Evolutionary conservation across 805 yeast species (phyloP).

Genomic region (Yarrowia sp.): DNA sequence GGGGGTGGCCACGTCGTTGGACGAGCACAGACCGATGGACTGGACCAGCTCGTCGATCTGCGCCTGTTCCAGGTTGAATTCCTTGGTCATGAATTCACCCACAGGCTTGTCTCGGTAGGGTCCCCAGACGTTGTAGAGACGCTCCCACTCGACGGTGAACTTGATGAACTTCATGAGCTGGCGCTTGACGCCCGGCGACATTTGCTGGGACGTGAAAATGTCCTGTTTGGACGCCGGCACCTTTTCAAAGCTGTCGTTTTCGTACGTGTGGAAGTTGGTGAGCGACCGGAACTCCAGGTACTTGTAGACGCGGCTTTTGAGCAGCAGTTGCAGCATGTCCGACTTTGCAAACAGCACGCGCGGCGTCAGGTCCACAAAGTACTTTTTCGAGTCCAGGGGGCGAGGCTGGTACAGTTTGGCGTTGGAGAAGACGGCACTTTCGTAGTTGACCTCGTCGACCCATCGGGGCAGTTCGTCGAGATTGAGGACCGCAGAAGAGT

Average conservation of each 20-base stretch:
- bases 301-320: conserved; percentile 82
- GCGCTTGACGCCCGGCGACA: conserved; percentile 73
- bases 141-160: conserved; percentile 72
- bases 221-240: conserved; percentile 86
- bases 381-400: conserved; percentile 62
- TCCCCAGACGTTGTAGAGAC: conserved; percentile 53
- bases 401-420: conserved; percentile 80
- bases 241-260: conserved; percentile 84
- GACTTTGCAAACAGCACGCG: conserved; percentile 84
- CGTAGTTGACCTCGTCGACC: conserved; percentile 66
- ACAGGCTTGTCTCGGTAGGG: conserved; percentile 57
- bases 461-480: conserved; percentile 81
- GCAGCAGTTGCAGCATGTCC: conserved; percentile 73
- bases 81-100: conserved; percentile 53
- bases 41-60: conserved; percentile 81
- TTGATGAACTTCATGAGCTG: conserved; percentile 87
- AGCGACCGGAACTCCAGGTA: conserved; percentile 90
- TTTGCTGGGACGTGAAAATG: conserved; percentile 82
- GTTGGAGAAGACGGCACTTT: conserved; percentile 49
- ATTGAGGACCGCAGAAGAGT: conserved; percentile 77
- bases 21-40: conserved; percentile 76
- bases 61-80: conserved; percentile 66
- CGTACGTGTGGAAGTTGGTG: conserved; percentile 88
- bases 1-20: conserved; percentile 58
- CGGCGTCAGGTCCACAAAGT: conserved; percentile 85